Evolutionary conservation across 2,329 filamentous ascomycete genomes (phyloP).

Genomic region (Aureobasidium sp.): DNA sequence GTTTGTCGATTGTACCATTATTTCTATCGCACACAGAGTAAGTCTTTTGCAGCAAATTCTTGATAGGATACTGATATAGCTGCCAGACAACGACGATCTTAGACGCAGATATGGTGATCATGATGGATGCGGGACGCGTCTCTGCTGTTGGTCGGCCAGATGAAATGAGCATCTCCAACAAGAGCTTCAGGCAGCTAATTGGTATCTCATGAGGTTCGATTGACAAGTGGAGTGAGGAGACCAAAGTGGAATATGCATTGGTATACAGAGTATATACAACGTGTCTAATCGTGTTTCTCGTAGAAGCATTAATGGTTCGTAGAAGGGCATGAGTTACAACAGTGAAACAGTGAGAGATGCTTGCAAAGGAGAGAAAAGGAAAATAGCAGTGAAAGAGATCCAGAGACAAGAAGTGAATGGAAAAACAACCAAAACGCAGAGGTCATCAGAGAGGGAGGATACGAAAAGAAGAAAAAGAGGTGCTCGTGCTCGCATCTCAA

Average conservation of each 20-base stretch:
- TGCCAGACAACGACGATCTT: not conserved
- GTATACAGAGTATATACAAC: not conserved
- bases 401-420: not conserved
- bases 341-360: not conserved
- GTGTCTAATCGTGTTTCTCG: constrained; percentile 4
- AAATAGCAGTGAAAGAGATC: not conserved
- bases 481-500: not conserved
- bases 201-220: not conserved
- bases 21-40: constrained; percentile 50
- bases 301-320: constrained; percentile 5
- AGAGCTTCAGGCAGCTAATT: not conserved
- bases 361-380: not conserved
- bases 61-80: not conserved
- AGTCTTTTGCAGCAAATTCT: not conserved
- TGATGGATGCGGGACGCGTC: not conserved
- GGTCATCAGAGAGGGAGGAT: not conserved
- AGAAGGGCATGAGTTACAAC: not conserved
- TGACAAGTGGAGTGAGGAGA: not conserved
- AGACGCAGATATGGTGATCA: not conserved
- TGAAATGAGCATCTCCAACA: not conserved
- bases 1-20: constrained; percentile 53
- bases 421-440: not conserved
- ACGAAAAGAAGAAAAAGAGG: not conserved
- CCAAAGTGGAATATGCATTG: not conserved
- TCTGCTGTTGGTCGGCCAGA: not conserved